Percentiles rank a stretch among this genome's conserved stretches.
phyloP scores from a whole-genome alignment of 805 yeast species.

The Kuraishia ogatae region DNA sequence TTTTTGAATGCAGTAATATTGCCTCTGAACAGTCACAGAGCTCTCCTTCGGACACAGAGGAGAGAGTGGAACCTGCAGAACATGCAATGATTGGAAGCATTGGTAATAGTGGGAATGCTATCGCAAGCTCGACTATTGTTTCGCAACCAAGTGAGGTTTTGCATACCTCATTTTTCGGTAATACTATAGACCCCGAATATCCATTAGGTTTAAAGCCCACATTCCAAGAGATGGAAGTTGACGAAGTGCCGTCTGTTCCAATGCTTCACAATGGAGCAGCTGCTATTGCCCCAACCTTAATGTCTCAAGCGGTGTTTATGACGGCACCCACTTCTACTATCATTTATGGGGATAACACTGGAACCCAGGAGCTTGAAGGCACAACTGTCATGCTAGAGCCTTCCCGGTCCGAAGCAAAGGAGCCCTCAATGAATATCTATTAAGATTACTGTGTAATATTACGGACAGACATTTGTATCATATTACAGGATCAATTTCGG shows the following conservation, averaged over 20 bases:
- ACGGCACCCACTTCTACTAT: neutral
- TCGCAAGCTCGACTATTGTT: no score
- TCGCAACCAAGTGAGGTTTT: no score
- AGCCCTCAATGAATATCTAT: no score
- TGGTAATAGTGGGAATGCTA: neutral
- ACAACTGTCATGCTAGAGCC: neutral
- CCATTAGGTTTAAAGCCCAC: neutral
- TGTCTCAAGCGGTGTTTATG: neutral
- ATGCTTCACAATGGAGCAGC: neutral
- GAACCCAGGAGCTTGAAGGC: neutral
- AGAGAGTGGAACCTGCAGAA: neutral
- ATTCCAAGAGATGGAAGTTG: neutral
- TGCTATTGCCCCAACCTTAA: neutral
- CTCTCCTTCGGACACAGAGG: neutral
- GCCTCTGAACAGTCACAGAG: neutral
- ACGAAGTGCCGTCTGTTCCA: neutral
- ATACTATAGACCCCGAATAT: no score
- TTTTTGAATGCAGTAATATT: neutral
- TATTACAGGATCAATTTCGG: no score
- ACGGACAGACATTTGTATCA: no score
- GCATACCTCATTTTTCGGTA: no score
- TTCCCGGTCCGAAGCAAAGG: no score
- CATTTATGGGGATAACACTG: neutral
- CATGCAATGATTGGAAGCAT: neutral
- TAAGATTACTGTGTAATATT: no score